Conservation (phyloP, 148 eudicot species). For the Rhododendron simsii region DNA sequence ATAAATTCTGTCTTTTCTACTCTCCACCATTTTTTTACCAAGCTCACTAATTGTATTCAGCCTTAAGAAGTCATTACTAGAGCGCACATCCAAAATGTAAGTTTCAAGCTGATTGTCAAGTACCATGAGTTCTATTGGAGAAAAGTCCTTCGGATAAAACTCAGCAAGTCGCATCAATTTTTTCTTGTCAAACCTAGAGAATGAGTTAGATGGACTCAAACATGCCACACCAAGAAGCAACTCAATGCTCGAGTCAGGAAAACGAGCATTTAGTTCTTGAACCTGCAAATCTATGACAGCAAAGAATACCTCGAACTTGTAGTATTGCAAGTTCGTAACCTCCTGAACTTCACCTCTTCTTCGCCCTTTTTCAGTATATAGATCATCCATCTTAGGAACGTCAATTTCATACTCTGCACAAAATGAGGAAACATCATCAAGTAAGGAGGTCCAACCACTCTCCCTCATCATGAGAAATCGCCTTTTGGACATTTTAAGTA, state of each 20-base stretch:
- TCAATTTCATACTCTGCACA: not conserved
- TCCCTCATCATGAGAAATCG: not conserved
- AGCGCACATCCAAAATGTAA: not conserved
- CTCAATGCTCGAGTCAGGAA: not conserved
- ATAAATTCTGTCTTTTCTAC: not conserved
- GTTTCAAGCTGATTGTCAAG: not conserved
- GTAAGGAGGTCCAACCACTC: not conserved
- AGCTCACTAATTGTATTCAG: not conserved
- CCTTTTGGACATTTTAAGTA: not conserved
- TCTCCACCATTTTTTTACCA: not conserved
- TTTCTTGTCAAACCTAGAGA: not conserved
- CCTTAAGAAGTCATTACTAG: not conserved
- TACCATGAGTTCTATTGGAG: not conserved
- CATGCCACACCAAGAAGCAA: not conserved
- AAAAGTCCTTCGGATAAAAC: not conserved
- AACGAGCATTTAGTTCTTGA: not conserved
- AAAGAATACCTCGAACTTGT: not conserved
- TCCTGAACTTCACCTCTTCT: not conserved
- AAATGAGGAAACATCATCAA: not conserved
- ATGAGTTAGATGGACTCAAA: not conserved
- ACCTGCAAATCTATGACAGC: not conserved
- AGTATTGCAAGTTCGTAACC: not conserved
- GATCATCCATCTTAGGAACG: not conserved
- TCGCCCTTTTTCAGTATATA: not conserved
- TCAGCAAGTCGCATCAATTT: not conserved